These are phyloP conservation scores for Lachnellula arida DNA, from an alignment of 2,329 filamentous ascomycete genomes.

Conservation along the genomic window DNA sequence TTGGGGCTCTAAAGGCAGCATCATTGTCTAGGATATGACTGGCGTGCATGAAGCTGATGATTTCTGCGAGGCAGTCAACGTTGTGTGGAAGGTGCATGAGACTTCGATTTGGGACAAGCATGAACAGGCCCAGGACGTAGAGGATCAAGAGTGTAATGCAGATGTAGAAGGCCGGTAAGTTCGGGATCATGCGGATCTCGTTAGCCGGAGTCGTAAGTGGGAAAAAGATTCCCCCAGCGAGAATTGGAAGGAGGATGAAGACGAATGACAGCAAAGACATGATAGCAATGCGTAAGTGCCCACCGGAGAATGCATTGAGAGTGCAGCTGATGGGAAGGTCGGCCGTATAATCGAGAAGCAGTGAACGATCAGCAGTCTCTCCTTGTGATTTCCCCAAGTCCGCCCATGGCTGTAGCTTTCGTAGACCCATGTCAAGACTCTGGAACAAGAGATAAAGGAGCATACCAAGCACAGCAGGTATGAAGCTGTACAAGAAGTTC, in stretches of 20 bases:
- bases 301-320: slow-evolving; percentile 49
- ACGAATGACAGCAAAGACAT: slow-evolving; percentile 55
- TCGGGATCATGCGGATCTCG: slow-evolving; percentile 62
- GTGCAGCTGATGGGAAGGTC: slow-evolving; percentile 56
- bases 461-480: slow-evolving; percentile 64
- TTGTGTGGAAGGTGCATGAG: slow-evolving; percentile 67
- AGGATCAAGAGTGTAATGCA: slow-evolving; percentile 68
- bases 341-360: slow-evolving; percentile 67
- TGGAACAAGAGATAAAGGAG: slow-evolving; percentile 64
- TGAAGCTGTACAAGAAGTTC: slow-evolving; percentile 80
- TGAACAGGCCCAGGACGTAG: slow-evolving; percentile 59
- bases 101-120: slow-evolving; percentile 57
- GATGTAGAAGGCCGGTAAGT: slow-evolving; percentile 67
- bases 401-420: slow-evolving; percentile 65
- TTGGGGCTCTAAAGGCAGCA: slow-evolving; percentile 64
- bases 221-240: slow-evolving; percentile 69
- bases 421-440: slow-evolving; percentile 59
- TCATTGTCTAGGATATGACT: slow-evolving; percentile 64
- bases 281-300: slow-evolving; percentile 61
- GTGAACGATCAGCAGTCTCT: slow-evolving; percentile 54
- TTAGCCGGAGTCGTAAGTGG: slow-evolving; percentile 54
- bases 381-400: slow-evolving; percentile 55
- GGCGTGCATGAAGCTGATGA: slow-evolving; percentile 72
- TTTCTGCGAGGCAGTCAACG: slow-evolving; percentile 67
- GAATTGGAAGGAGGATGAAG: slow-evolving; percentile 59